Base-by-base conservation (phyloP, 108 stramenopile species). In the Fragilaria radians region DNA sequence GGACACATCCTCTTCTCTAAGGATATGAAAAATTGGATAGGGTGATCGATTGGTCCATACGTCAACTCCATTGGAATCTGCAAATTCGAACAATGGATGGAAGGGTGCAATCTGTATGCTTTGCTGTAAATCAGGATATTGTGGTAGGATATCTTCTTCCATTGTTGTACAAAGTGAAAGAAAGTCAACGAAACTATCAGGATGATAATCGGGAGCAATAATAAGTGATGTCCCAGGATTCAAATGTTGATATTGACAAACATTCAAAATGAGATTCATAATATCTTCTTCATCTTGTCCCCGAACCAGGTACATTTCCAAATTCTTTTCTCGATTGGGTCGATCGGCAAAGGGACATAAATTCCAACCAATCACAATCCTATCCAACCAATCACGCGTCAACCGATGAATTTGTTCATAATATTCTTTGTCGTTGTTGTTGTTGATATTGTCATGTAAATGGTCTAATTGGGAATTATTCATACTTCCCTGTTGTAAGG, bases 321-420 rank as follows among this genome's bases (percentile, higher is more conserved):
- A 42, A 59, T 77, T 66, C 1, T 77, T 52, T 25, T 70, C 51
- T 4, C 51, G 53, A 1, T 73, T 48, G 5, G 90, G 80, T 49
- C 56, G 52, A 19, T 83, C 82, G 7, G 90, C 90, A 70, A 91
- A 91, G 1, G 90, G 90, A 65, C 90, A 91, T 2, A 91, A 58
- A 61, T 86, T 86, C 52, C 79, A 63, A 7, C 82, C 80, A 42
- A 91, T 82, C 0, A 91, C 82, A 0, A 82, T 77, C 1, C 67
- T 58, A n/a, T 79, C 48, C 31, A 91, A 48, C 86, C 86, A 91
- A 30, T 78, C 64, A 30, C 76, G 31, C 2, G 79, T 82, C 65
- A 59, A 25, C n/a, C 65, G 46, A 34, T 62, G 26, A 28, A 85
- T 75, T 31, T 50, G 46, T 19, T 72, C 63, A 47, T 78, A n/a